Base-by-base conservation (phyloP, 1,284 basidiomycete species). In the Somion occarium region DNA sequence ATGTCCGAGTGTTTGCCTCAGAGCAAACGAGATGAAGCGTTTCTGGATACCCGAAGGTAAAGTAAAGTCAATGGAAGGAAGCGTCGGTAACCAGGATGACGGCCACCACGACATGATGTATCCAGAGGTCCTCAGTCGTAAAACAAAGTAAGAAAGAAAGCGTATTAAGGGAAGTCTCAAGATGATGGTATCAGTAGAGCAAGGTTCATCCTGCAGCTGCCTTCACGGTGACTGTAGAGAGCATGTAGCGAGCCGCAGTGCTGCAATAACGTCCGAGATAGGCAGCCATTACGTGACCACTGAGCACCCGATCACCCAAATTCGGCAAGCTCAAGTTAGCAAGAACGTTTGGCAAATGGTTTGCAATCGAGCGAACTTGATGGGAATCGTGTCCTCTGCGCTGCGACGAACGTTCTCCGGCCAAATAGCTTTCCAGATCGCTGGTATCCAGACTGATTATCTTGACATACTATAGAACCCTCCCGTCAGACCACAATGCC, bases 1-100 rank as follows among this genome's bases (percentile, higher is more conserved):
- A 62, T 89, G 87, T 2, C 95, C 95, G 0, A 98, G 74, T 2
- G 84, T 79, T 56, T 85, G 85, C 72, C 86, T 89, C 56, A 98
- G 77, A 44, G 93, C 73, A 67, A 93, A 98, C 2, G 92, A 92
- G 25, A 98, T 77, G 69, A 98, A 93, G 47, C 91, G 83, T 49
- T 85, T 78, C 71, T 98, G 94, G 42, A 98, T 85, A 56, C 82
- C 80, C 3, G 89, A 80, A 5, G 95, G 91, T 15, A 97, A 73
- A 1, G 88, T 73, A 59, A 88, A 75, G 61, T 83, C 82, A 62
- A 88, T 71, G 46, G 74, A 75, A 15, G 85, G 83, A 11, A 70
- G 55, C n/a, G 65, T 53, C 46, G 84, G 78, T 46, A 87, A 69
- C 86, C 85, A 88, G 30, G 80, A 78, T 25, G 67, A 58, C 9